Evolutionary conservation across 805 yeast genomes (phyloP).

Genomic region (Blastobotrys americana): DNA sequence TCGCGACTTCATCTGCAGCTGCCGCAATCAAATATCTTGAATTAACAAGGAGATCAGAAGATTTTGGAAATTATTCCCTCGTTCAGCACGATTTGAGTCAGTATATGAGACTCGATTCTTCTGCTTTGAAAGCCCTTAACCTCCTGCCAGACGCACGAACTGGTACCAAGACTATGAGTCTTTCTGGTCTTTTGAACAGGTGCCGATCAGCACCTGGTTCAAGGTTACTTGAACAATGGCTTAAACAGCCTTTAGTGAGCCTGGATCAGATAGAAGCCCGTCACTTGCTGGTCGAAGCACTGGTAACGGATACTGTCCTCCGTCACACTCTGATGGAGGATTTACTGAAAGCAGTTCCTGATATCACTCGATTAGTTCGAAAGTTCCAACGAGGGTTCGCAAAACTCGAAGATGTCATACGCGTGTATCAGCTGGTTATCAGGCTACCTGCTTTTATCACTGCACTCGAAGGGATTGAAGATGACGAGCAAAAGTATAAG

Average conservation of each 20-base stretch:
- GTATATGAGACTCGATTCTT: constrained; percentile 83
- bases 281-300: constrained; percentile 64
- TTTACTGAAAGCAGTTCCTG: constrained; percentile 70
- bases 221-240: constrained; percentile 83
- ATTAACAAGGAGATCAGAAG: constrained; percentile 49
- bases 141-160: constrained; percentile 59
- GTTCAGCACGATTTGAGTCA: constrained; percentile 65
- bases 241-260: constrained; percentile 86
- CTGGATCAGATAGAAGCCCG: constrained; percentile 52
- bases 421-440: constrained; percentile 73
- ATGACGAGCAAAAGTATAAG: constrained; percentile 31
- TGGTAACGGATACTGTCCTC: constrained; percentile 63
- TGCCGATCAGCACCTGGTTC: constrained; percentile 90
- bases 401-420: constrained; percentile 78
- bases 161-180: constrained; percentile 47
- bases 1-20: constrained; percentile 55
- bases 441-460: constrained; percentile 63
- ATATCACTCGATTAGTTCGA: constrained; percentile 65
- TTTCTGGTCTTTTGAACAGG: constrained; percentile 77
- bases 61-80: constrained; percentile 47
- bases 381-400: constrained; percentile 51
- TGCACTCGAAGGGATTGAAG: constrained; percentile 40
- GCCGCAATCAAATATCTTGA: constrained; percentile 67
- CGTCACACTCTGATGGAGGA: constrained; percentile 61
- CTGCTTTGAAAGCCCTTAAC: constrained; percentile 83